Base-by-base conservation (phyloP, 2,329 filamentous ascomycete genomes). In the Diatrype stigma region DNA sequence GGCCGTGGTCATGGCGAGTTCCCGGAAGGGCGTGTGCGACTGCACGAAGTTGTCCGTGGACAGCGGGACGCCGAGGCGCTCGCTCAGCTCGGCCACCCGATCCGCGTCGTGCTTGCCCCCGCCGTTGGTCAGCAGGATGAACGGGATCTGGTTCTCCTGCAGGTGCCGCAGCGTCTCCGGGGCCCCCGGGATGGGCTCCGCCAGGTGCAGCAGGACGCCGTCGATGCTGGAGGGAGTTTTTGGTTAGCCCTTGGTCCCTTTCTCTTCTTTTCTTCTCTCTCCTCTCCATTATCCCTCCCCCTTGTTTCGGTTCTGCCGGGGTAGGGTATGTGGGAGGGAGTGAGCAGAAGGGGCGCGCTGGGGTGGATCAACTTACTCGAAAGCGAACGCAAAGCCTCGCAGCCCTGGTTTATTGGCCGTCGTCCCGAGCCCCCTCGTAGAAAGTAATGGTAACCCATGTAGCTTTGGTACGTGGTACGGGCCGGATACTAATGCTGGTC, bases 101-200 rank as follows among this genome's bases (percentile, higher is more conserved):
- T 88, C 85, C 2, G 74, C 75, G 70, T 97, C 93, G 56, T 85
- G 82, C 64, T 87, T 90, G 51, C 94, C 94, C 40, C 94, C 94
- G 60, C 94, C 94, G 70, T 99, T 99, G 52, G 94, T 99, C 56
- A 99, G 78, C 32, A 99, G 82, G 62, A 99, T 93, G 72, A 96
- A 97, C 12, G 92, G 92, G 44, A 96, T 90, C 45, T 81, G 77
- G 63, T 91, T 79, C 45, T 79, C 72, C 60, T 91, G 84, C 19
- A 97, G 84, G 62, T 84, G 86, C 28, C 76, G 73, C 19, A 99
- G 79, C 14, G 91, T 81, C 63, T 89, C 79, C 17, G 82, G 76
- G 1, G 94, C 93, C 30, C 89, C 87, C 1, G 90, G 87, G 45
- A 97, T 85, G 3, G 89, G 85, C 55, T 85, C 82, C 3, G 87